These are phyloP conservation scores for Tetrastigma voinierianum DNA, from an alignment of 164 flowering plant species.

Conservation along the genomic window DNA sequence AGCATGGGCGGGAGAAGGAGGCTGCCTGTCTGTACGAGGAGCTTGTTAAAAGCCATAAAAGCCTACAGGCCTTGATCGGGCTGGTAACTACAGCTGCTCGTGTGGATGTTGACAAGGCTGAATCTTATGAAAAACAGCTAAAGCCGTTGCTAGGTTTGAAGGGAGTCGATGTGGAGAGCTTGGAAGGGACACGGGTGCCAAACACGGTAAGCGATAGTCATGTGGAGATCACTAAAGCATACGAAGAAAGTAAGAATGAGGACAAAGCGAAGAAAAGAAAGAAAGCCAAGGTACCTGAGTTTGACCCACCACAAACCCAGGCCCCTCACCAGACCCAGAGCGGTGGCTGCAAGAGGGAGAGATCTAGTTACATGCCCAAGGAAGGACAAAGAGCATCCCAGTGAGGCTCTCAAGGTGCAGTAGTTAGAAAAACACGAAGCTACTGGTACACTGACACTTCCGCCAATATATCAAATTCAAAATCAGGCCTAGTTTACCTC, in stretches of 20 bases:
- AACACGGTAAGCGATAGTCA: slow-evolving; percentile 38
- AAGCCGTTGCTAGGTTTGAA: slow-evolving; percentile 72
- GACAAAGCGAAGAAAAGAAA: slow-evolving; percentile 84
- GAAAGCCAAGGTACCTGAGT: slow-evolving; percentile 96
- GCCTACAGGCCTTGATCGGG: slow-evolving; percentile 76
- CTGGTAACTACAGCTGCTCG: slow-evolving; percentile 76
- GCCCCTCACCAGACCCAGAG: slow-evolving; percentile 98
- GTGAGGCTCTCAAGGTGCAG: slow-evolving; percentile 95
- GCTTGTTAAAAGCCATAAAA: slow-evolving; percentile 76
- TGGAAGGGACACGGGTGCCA: slow-evolving; percentile 91
- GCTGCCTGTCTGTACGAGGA: slow-evolving; percentile 68
- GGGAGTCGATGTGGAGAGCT: slow-evolving; percentile 64
- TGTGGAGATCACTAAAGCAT: slow-evolving; percentile 28
- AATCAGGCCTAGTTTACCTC: slow-evolving; percentile 46
- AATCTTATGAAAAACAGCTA: slow-evolving; percentile 72
- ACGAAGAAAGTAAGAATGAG: slow-evolving; percentile 55
- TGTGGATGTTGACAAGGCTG: slow-evolving; percentile 77
- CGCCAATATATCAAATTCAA: slow-evolving; percentile 31
- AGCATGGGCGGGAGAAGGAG: slow-evolving; percentile 74
- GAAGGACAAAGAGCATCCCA: slow-evolving; percentile 92
- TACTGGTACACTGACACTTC: slow-evolving; percentile 23
- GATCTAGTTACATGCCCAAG: slow-evolving; percentile 92
- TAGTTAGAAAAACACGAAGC: slow-evolving; percentile 66
- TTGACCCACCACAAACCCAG: slow-evolving; percentile 93
- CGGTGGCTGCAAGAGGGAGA: slow-evolving; percentile 91